phyloP scores from a whole-genome alignment of 2,329 filamentous ascomycete genomes.

The Ophiostoma piceae region DNA sequence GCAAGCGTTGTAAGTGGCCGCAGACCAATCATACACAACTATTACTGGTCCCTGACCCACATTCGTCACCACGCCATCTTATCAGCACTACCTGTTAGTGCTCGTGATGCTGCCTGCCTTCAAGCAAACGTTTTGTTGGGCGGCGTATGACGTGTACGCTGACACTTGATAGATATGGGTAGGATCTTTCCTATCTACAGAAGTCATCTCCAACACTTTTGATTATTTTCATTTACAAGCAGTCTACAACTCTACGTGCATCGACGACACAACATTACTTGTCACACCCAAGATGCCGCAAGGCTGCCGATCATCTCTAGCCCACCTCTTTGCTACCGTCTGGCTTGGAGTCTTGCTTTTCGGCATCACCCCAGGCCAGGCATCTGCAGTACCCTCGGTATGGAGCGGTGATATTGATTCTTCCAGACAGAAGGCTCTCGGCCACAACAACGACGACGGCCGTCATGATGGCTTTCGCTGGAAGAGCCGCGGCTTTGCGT shows the following conservation, averaged over 20 bases:
- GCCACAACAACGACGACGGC: background rate
- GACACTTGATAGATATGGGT: background rate
- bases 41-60: background rate
- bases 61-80: background rate
- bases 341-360: background rate
- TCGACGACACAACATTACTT: background rate
- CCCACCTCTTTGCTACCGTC: background rate
- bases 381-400: background rate
- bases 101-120: background rate
- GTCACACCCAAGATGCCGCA: background rate
- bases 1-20: background rate
- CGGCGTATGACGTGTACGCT: background rate
- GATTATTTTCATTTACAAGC: background rate
- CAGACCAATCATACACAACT: background rate
- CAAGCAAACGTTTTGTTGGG: background rate
- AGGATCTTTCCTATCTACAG: background rate
- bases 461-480: constrained; percentile 18
- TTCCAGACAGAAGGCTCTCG: background rate
- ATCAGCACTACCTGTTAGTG: background rate
- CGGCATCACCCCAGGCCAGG: background rate
- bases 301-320: background rate
- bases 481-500: constrained; percentile 35
- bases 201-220: no score
- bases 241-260: background rate
- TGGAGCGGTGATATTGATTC: background rate